phyloP scores from a whole-genome alignment of 2,329 filamentous ascomycete genomes.

The Nemania sp. region DNA sequence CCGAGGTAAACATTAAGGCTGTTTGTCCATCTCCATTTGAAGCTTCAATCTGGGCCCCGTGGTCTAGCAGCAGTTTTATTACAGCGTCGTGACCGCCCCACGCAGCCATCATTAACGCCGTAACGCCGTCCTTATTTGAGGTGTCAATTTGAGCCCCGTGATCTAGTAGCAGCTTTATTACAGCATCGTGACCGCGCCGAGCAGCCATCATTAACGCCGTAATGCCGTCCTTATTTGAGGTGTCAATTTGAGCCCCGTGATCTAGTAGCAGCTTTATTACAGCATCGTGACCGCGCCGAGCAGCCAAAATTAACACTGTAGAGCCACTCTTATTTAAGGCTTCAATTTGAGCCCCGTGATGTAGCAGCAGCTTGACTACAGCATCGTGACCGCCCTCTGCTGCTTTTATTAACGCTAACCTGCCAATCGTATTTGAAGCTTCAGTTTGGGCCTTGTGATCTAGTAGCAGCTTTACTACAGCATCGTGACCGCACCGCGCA shows the following conservation, averaged over 20 bases:
- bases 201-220: not conserved
- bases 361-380: not conserved
- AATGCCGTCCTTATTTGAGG: not conserved
- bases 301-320: not conserved
- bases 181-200: rapidly evolving
- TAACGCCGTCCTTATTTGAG: not conserved
- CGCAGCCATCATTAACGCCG: not conserved
- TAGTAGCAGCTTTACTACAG: not conserved
- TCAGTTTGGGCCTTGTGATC: not conserved
- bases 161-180: not conserved
- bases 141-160: not conserved
- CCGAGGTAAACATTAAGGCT: not conserved
- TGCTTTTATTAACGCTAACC: not conserved
- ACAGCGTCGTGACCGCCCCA: rapidly evolving
- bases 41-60: not conserved
- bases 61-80: not conserved
- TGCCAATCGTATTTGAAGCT: not conserved
- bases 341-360: not conserved
- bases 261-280: not conserved
- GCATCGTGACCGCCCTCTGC: not conserved
- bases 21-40: not conserved
- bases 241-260: not conserved
- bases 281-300: not conserved
- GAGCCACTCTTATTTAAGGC: not conserved
- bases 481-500: not conserved